These are phyloP conservation scores for Eleusine indica DNA, from an alignment of 176 grass and related monocot species.

Conservation along the genomic window DNA sequence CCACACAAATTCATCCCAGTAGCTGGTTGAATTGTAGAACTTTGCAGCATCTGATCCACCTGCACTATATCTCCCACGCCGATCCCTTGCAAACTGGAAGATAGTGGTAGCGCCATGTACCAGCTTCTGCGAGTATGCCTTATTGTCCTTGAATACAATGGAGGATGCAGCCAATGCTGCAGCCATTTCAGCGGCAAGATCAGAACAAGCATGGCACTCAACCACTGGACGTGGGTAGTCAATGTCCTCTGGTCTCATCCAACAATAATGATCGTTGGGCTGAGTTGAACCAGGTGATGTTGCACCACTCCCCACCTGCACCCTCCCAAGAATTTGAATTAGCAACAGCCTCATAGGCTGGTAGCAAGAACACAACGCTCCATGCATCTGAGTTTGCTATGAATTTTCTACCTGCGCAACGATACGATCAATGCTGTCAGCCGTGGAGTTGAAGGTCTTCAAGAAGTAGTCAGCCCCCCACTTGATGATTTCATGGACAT, in stretches of 20 bases:
- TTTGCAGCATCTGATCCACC: slow-evolving; percentile 58
- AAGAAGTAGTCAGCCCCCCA: slow-evolving; percentile 89
- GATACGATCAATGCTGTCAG: slow-evolving; percentile 65
- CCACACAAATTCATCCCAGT: slow-evolving; percentile 94
- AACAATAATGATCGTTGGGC: slow-evolving; percentile 89
- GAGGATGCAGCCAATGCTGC: slow-evolving; percentile 82
- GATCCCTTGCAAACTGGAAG: slow-evolving; percentile 77
- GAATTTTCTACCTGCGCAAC: slow-evolving; percentile 60
- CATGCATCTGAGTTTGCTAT: background rate
- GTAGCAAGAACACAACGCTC: background rate
- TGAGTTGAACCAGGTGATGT: slow-evolving; percentile 53
- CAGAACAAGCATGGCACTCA: slow-evolving; percentile 68
- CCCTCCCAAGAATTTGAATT: slow-evolving; percentile 30
- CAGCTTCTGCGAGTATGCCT: slow-evolving; percentile 89
- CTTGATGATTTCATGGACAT: slow-evolving; percentile 82
- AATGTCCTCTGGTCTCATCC: slow-evolving; percentile 91
- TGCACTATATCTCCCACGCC: slow-evolving; percentile 57
- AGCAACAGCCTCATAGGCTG: background rate
- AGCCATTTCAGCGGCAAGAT: slow-evolving; percentile 91
- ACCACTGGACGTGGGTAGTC: slow-evolving; percentile 78
- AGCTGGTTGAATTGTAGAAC: slow-evolving; percentile 93
- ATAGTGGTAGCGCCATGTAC: slow-evolving; percentile 83
- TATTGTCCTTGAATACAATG: slow-evolving; percentile 97
- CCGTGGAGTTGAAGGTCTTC: slow-evolving; percentile 92
- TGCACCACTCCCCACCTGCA: slow-evolving; percentile 66